Percentiles rank a stretch among this genome's conserved stretches.
Evolutionary conservation across 2,329 filamentous ascomycete genomes (phyloP).

Genomic region (Diaporthe humulicola): DNA sequence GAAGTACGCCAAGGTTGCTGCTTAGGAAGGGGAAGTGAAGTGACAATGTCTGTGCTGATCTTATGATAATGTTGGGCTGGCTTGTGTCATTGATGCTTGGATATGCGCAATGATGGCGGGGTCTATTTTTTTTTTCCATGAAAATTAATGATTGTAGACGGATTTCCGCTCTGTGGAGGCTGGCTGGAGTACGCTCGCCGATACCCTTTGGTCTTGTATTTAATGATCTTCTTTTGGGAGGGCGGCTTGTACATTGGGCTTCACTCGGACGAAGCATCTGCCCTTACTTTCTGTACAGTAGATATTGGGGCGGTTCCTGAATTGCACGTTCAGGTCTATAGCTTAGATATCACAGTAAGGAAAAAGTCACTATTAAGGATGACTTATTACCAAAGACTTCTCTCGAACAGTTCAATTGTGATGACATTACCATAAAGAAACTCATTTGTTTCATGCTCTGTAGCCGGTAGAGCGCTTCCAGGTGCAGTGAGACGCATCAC

Average conservation of each 20-base stretch:
- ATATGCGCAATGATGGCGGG: neutral
- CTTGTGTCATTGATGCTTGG: neutral
- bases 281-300: neutral
- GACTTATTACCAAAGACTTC: neutral
- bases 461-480: neutral
- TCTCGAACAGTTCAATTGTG: neutral
- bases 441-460: neutral
- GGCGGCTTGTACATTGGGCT: neutral
- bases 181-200: constrained; percentile 21
- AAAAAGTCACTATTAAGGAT: neutral
- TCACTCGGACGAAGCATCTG: neutral
- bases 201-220: constrained; percentile 24
- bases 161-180: neutral
- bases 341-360: neutral
- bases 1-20: neutral
- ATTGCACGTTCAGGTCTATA: neutral
- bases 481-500: neutral
- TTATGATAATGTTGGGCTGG: constrained; percentile 16
- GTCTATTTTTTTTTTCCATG: neutral
- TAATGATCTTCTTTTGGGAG: constrained; percentile 9
- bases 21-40: neutral
- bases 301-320: neutral
- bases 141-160: constrained; percentile 8
- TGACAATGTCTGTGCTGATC: neutral
- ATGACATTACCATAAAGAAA: neutral